Conservation (phyloP, 2,329 filamentous ascomycete species). For the Monosporascus cannonballus region DNA sequence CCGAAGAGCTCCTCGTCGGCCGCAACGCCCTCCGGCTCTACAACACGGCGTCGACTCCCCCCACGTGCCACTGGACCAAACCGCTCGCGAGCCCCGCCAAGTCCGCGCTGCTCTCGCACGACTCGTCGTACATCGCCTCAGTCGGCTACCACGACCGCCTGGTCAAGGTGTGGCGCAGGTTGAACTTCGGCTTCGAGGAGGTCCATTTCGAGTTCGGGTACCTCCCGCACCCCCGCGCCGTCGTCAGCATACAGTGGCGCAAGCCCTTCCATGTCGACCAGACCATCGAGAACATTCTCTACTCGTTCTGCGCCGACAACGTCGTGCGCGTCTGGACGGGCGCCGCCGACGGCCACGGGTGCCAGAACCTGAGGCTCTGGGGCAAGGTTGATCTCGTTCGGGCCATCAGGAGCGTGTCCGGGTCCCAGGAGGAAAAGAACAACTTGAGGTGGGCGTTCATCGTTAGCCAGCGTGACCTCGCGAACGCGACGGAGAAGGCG, state of each 20-base stretch:
- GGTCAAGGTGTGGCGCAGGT: constrained; percentile 86
- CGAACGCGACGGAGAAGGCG: constrained; percentile 67
- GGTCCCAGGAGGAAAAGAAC: constrained; percentile 15
- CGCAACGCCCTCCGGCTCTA: constrained; percentile 67
- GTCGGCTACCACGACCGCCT: constrained; percentile 72
- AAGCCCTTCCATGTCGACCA: constrained; percentile 71
- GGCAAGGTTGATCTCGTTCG: constrained; percentile 69
- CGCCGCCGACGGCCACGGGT: constrained; percentile 63
- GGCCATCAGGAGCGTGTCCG: constrained; percentile 51
- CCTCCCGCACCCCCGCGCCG: constrained; percentile 71
- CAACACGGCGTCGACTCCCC: constrained; percentile 37
- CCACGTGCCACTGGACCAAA: constrained; percentile 66
- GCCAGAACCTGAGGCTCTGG: constrained; percentile 73
- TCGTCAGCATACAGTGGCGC: constrained; percentile 86
- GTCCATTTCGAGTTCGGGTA: constrained; percentile 88
- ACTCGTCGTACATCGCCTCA: constrained; percentile 81
- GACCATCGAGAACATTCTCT: constrained; percentile 78
- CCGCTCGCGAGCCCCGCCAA: constrained; percentile 66
- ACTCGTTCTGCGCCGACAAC: constrained; percentile 80
- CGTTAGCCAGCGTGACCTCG: constrained; percentile 75
- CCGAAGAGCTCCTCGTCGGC: constrained; percentile 78
- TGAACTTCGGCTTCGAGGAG: constrained; percentile 77
- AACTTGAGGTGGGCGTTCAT: constrained; percentile 67
- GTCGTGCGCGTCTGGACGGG: constrained; percentile 78
- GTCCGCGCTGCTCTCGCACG: constrained; percentile 74